A percentile compares a stretch with the other conserved stretches of the same genome.
Evolutionary conservation across 2,329 filamentous ascomycete genomes (phyloP).

Genomic region (Talaromyces amestolkiae): DNA sequence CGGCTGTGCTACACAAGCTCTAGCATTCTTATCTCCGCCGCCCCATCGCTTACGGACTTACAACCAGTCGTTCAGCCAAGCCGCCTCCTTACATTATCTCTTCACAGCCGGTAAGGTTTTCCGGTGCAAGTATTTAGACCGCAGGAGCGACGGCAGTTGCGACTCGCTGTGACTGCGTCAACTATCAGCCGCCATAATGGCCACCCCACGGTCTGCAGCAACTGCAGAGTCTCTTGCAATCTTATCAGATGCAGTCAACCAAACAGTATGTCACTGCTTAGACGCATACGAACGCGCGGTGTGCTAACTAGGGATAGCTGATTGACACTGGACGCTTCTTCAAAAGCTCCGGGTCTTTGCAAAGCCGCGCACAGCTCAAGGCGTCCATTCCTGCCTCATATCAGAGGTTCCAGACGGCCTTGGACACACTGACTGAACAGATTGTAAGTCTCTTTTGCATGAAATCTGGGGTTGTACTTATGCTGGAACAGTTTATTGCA

Average conservation of each 20-base stretch:
- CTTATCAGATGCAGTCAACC: conserved; percentile 37
- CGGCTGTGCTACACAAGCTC: neutral
- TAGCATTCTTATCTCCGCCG: neutral
- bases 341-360: conserved; percentile 35
- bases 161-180: neutral
- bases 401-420: conserved; percentile 40
- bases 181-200: neutral
- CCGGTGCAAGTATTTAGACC: neutral
- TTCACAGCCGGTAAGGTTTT: neutral
- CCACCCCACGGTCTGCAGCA: conserved; percentile 16
- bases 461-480: conserved; percentile 43
- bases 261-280: conserved; percentile 30
- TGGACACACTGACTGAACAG: conserved; percentile 43
- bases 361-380: conserved; percentile 36
- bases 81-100: conserved; percentile 8
- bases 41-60: neutral
- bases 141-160: neutral
- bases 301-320: conserved; percentile 30
- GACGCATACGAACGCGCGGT: neutral
- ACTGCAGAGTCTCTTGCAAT: conserved; percentile 38
- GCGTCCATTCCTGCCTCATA: conserved; percentile 38
- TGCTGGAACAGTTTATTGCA: conserved; percentile 44
- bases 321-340: conserved; percentile 44
- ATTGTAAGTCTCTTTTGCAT: conserved; percentile 34
- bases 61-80: neutral